phyloP scores from a whole-genome alignment of 495 filamentous ascomycete genomes.

The Chaetomium tenue region DNA sequence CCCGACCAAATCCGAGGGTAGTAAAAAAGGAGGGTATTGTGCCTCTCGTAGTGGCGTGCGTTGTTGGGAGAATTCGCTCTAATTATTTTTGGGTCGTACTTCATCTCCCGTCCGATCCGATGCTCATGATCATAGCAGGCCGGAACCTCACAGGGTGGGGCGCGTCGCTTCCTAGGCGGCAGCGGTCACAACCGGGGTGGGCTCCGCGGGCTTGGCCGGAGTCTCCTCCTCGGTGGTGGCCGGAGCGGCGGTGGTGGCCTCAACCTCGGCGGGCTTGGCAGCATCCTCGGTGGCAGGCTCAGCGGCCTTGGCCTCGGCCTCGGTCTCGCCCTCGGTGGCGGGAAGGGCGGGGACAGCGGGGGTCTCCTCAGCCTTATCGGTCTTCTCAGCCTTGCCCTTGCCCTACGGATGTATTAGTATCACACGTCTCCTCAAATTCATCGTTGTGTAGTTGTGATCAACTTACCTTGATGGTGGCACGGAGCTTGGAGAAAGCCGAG shows the following conservation, averaged over 20 bases:
- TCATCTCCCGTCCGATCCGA: slow-evolving; percentile 24
- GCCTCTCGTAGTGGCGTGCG: slow-evolving; percentile 27
- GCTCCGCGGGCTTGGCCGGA: slow-evolving; percentile 38
- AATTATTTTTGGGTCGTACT: slow-evolving; percentile 24
- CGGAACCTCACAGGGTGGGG: slow-evolving; percentile 14
- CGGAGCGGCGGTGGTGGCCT: slow-evolving; percentile 43
- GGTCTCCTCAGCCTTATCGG: slow-evolving; percentile 49
- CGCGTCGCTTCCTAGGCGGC: slow-evolving; percentile 46
- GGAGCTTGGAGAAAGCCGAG: slow-evolving; percentile 57
- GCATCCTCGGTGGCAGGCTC: slow-evolving; percentile 52
- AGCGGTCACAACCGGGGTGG: slow-evolving; percentile 46
- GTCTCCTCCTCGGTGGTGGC: slow-evolving; percentile 38
- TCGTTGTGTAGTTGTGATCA: neutral
- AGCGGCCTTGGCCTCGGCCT: slow-evolving; percentile 50
- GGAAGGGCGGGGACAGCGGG: slow-evolving; percentile 28
- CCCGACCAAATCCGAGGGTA: slow-evolving; percentile 47
- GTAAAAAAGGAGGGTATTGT: slow-evolving; percentile 29
- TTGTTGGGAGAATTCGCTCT: slow-evolving; percentile 35
- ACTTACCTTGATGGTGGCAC: slow-evolving; percentile 48
- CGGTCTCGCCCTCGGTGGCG: slow-evolving; percentile 34
- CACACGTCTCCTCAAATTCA: neutral
- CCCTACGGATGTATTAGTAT: slow-evolving; percentile 20
- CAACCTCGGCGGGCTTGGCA: slow-evolving; percentile 42
- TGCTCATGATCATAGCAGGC: slow-evolving; percentile 16
- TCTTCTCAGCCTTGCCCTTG: slow-evolving; percentile 43